A percentile compares a stretch with the other conserved stretches of the same genome.
These are phyloP conservation scores for Nakaseomyces sp. DNA, from an alignment of 1,139 yeast genomes.

Conservation along the genomic window DNA sequence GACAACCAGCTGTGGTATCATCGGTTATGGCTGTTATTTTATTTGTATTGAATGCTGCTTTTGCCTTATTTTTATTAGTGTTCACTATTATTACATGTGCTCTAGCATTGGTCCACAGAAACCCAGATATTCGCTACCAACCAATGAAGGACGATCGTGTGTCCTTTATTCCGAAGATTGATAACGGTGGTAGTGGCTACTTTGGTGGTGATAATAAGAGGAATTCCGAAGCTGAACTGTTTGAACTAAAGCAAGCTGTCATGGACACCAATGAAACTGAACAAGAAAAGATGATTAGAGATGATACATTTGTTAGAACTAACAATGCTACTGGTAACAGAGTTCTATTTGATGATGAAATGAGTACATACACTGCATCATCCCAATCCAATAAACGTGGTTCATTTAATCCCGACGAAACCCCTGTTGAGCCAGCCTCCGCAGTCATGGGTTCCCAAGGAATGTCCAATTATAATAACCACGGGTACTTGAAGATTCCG, in stretches of 20 bases:
- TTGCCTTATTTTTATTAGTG: slow-evolving; percentile 72
- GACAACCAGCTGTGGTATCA: slow-evolving; percentile 77
- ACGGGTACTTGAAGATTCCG: slow-evolving; percentile 11
- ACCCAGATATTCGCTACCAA: slow-evolving; percentile 92
- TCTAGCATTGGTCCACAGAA: slow-evolving; percentile 73
- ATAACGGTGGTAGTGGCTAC: slow-evolving; percentile 22
- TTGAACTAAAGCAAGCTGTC: slow-evolving; percentile 84
- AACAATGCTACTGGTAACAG: slow-evolving; percentile 11
- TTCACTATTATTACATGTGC: slow-evolving; percentile 83
- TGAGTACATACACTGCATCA: slow-evolving; percentile 22
- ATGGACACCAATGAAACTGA: slow-evolving; percentile 64
- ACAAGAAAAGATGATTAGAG: slow-evolving; percentile 24
- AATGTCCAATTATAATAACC: slow-evolving; percentile 2
- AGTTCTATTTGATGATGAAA: slow-evolving; percentile 24
- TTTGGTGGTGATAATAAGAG: slow-evolving; percentile 33
- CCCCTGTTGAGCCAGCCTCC: slow-evolving; percentile 31
- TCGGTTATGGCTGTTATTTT: slow-evolving; percentile 92
- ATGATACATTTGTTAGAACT: slow-evolving; percentile 19
- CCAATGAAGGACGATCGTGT: slow-evolving; percentile 97
- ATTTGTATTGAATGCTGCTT: slow-evolving; percentile 80
- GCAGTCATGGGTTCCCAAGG: slow-evolving; percentile 24
- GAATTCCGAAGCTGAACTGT: slow-evolving; percentile 63
- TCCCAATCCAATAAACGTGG: slow-evolving; percentile 8
- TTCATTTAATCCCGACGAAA: slow-evolving; percentile 14
- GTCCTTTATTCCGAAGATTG: slow-evolving; percentile 59